phyloP scores from a whole-genome alignment of 2,329 filamentous ascomycete genomes.

The Ilyonectria robusta region DNA sequence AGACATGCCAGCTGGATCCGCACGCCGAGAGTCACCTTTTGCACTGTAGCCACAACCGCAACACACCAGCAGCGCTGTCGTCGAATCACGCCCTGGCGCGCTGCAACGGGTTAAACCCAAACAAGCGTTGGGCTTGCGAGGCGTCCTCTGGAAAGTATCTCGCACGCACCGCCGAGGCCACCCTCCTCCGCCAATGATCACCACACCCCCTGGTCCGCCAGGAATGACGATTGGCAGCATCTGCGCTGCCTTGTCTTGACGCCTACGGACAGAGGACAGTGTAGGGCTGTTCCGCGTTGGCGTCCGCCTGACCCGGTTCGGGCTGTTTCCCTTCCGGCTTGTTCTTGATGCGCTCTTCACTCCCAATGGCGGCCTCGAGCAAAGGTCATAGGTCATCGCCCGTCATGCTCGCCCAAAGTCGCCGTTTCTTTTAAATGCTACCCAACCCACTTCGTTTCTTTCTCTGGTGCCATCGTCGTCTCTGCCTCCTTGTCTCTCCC shows the following conservation, averaged over 20 bases:
- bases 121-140: not conserved
- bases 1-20: not conserved
- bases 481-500: conserved; percentile 7
- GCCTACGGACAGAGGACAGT: not conserved
- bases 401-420: conserved; percentile 32
- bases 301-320: not conserved
- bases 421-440: conserved; percentile 36
- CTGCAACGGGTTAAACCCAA: not conserved
- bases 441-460: conserved; percentile 30
- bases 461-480: conserved; percentile 1
- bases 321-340: not conserved
- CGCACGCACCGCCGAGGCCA: conserved; percentile 11
- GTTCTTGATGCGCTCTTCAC: conserved; percentile 4
- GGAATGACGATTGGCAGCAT: conserved; percentile 15
- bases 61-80: conserved; percentile 6
- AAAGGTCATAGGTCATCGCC: conserved; percentile 22
- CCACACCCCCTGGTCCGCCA: not conserved
- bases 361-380: not conserved
- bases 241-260: conserved; percentile 19
- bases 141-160: not conserved
- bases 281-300: conserved; percentile 3
- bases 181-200: not conserved
- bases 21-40: not conserved
- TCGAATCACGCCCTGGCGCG: conserved; percentile 16
- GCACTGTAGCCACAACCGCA: not conserved